These are phyloP conservation scores for Moesziomyces aphidis DNA, from an alignment of 1,284 basidiomycete genomes.

Conservation along the genomic window DNA sequence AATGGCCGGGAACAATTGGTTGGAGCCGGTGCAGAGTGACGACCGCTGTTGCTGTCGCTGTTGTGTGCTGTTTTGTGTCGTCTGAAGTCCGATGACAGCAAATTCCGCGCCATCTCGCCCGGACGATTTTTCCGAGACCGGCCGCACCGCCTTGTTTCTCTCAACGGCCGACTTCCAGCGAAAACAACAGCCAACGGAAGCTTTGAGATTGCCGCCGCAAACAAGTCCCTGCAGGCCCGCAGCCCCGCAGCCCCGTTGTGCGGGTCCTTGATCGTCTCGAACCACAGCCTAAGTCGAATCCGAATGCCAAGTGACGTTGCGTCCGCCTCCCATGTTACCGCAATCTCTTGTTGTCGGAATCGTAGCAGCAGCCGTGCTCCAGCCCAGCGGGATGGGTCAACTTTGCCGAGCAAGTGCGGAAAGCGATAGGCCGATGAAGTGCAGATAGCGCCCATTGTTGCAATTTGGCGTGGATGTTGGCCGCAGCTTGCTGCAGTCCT, in stretches of 20 bases:
- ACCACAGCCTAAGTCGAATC: too few relatives aligned
- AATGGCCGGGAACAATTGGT: neutral
- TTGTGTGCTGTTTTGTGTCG: constrained; percentile 2
- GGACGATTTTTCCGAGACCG: neutral
- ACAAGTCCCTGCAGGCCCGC: neutral
- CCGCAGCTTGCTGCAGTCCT: too few relatives aligned
- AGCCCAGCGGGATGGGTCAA: too few relatives aligned
- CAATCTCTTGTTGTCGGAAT: too few relatives aligned
- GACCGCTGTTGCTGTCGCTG: neutral
- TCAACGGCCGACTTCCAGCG: neutral
- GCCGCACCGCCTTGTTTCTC: neutral
- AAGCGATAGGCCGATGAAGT: too few relatives aligned
- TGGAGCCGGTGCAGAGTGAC: neutral
- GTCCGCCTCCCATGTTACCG: too few relatives aligned
- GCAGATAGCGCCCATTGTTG: too few relatives aligned
- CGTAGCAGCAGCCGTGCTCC: too few relatives aligned
- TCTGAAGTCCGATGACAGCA: constrained; percentile 10
- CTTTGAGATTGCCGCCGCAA: neutral
- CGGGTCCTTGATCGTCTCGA: too few relatives aligned
- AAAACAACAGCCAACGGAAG: neutral
- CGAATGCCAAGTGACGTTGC: too few relatives aligned
- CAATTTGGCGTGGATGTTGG: too few relatives aligned
- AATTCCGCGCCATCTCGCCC: neutral
- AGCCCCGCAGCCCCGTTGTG: neutral
- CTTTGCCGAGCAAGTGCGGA: too few relatives aligned